Base-by-base conservation (phyloP, 371 early-diverging fungal genomes). In the Haplosporangium sp. region DNA sequence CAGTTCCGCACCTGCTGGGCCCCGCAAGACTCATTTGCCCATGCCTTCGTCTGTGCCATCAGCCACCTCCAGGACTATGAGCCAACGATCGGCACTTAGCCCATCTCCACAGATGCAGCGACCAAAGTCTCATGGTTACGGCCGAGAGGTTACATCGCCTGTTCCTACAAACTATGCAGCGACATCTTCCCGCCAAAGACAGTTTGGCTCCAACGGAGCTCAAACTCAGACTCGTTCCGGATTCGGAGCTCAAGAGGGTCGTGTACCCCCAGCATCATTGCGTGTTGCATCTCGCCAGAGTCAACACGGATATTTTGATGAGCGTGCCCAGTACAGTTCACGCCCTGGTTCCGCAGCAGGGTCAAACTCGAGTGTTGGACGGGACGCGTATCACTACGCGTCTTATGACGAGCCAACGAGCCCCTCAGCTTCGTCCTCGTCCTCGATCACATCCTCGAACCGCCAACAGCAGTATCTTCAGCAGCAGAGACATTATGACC, bases 351-450 rank as follows among this genome's bases (percentile, higher is more conserved):
- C 77, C 0, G 64, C 69, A 0, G 37, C 76, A 0, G 76, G 76
- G 6, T 66, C 69, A 6, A 51, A 45, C 0, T 62, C 77, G 12
- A 55, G 77, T 48, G 20, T 67, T 11, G 64, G 77, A 6, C 52
- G 67, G 11, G 70, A 69, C 36, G 59, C 68, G n/a, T 73, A 67
- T 21, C 58, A 65, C 18, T 69, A 64, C 51, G 29, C 52, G 10
- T 45, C 64, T 12, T 75, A 75, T 42, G 75, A 69, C 11, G 75
- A 69, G 59, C 75, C 75, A 2, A 54, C 65, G 8, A 73, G 69
- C 23, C 80, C 80, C 29, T 59, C 73, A 14, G 67, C 55, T n/a
- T 53, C 61, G 29, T 67, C 68, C 29, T 21, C 37, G 1, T 64
- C 69, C 0, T 64, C 69, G 16, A 50, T 64, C 41, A 50, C 59